Conservation (phyloP, 23 red algal genomes). For the Gracilaria domingensis region DNA sequence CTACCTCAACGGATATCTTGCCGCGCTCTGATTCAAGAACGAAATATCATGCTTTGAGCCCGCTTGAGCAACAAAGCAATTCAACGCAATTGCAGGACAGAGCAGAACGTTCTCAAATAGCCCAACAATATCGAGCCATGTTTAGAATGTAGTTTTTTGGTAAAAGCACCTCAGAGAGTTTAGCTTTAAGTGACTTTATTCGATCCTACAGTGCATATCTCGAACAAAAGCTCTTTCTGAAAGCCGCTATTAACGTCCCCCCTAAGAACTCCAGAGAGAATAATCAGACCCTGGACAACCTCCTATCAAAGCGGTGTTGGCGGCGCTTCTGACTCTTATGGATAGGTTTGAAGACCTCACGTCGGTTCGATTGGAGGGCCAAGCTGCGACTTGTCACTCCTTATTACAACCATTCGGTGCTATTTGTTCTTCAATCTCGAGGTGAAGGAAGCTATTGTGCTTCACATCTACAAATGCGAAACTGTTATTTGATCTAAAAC, state of each 20-base stretch:
- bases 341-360: slow-evolving; percentile 68
- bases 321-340: slow-evolving; percentile 72
- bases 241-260: slow-evolving; percentile 85
- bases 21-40: no score
- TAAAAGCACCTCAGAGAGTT: slow-evolving; percentile 67
- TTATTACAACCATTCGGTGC: slow-evolving; percentile 52
- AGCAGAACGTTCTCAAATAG: no score
- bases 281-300: slow-evolving; percentile 35
- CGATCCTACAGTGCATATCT: slow-evolving; percentile 87
- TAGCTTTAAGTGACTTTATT: slow-evolving; percentile 75
- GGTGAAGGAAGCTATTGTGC: slow-evolving; percentile 37
- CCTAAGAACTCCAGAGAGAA: slow-evolving; percentile 72
- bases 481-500: slow-evolving; percentile 67
- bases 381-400: slow-evolving; percentile 57
- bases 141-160: slow-evolving; percentile 83
- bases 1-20: no score
- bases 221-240: slow-evolving; percentile 86
- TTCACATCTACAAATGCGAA: slow-evolving; percentile 62
- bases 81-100: no score
- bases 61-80: no score
- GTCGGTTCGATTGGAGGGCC: slow-evolving; percentile 56
- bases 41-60: no score
- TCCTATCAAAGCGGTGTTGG: slow-evolving; percentile 60
- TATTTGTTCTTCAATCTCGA: slow-evolving; percentile 81
- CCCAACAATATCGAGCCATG: slow-evolving; percentile 65